Percentiles rank a stretch among this genome's conserved stretches.
phyloP scores from a whole-genome alignment of 2,329 filamentous ascomycete genomes.

The Aspergillus sp. region DNA sequence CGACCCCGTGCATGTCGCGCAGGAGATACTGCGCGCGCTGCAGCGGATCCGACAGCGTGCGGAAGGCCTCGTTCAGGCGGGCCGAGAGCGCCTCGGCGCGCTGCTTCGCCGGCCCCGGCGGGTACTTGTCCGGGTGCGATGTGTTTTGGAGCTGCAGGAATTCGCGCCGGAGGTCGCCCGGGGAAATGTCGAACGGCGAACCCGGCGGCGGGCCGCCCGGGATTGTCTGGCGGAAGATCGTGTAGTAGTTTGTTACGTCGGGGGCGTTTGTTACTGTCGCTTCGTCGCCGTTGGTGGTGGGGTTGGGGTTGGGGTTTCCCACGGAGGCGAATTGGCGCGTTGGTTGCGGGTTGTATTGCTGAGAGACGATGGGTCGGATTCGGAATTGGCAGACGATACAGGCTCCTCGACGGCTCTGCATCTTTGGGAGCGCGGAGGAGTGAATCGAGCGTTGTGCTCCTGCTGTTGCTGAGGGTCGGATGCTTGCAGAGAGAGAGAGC shows the following conservation, averaged over 20 bases:
- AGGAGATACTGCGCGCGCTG: conserved; percentile 83
- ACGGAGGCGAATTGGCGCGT: conserved; percentile 13
- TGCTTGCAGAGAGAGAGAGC: conserved; percentile 2
- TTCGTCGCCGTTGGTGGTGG: background rate
- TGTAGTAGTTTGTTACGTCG: conserved; percentile 59
- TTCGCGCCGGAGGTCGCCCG: conserved; percentile 63
- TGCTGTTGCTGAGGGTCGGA: conserved; percentile 2
- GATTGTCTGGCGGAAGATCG: conserved; percentile 75
- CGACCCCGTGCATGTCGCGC: conserved; percentile 54
- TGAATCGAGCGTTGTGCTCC: background rate
- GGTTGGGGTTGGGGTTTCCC: conserved; percentile 1
- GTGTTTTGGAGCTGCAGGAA: conserved; percentile 70
- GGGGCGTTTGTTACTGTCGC: conserved; percentile 15
- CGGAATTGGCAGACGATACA: conserved; percentile 9
- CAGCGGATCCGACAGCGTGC: conserved; percentile 69
- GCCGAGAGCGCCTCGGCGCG: conserved; percentile 69
- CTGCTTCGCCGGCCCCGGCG: conserved; percentile 37
- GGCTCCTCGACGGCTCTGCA: conserved; percentile 5
- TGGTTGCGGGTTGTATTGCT: conserved; percentile 1
- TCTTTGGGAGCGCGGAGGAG: conserved; percentile 4
- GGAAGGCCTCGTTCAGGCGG: conserved; percentile 84
- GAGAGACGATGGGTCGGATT: conserved; percentile 3
- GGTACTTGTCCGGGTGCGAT: conserved; percentile 43
- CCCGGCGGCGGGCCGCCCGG: conserved; percentile 66
- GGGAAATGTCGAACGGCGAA: conserved; percentile 66